Base-by-base conservation (phyloP, 495 filamentous ascomycete species). In the Aspergillus hancockii region DNA sequence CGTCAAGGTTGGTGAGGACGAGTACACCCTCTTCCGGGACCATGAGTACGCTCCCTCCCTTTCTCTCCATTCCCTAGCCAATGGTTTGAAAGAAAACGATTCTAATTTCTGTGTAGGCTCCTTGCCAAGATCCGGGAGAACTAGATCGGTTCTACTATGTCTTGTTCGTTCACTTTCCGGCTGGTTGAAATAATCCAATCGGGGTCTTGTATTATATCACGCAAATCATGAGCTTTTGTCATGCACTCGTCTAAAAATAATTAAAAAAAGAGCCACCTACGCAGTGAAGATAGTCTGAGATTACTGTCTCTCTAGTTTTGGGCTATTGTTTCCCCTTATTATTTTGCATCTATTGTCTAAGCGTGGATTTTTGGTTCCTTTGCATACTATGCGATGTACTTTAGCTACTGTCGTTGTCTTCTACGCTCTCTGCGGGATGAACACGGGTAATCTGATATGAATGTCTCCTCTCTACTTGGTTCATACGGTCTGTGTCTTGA, bases 1-100 rank as follows among this genome's bases (percentile, higher is more conserved):
- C 54, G 84, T 99, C 75, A 97, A 97, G 85, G 91, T 98, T 65
- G 93, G 93, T 61, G 93, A 98, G 62, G 91, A 97, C 62, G 94
- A 98, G 81, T 98, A 85, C 79, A 86, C 88, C 60, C 88, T 99
- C 57, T 99, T 95, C 87, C 83, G 93, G 65, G 94, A 99, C 76
- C 88, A 91, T 77, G 94, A 99, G 94, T 97, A 87, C 71, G 90
- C 85, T 47, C 12, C 18, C 19, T 52, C n/a, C 54, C 12, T 18
- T 18, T 43, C 56, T 13, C 34, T 32, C 14, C 21, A 38, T 38
- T 14, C 38, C 2, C 38, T 41, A 41, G 38, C 7, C 4, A n/a
- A 46, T 13, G 18, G 6, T 21, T 13, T 32, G 28, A 4, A 2
- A 40, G 31, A 54, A 12, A 16, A n/a, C 3, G 9, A 19, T 40